Evolutionary conservation across 768 basidiomycete species (phyloP).

Genomic region (Tricholoma hemisulphureum): DNA sequence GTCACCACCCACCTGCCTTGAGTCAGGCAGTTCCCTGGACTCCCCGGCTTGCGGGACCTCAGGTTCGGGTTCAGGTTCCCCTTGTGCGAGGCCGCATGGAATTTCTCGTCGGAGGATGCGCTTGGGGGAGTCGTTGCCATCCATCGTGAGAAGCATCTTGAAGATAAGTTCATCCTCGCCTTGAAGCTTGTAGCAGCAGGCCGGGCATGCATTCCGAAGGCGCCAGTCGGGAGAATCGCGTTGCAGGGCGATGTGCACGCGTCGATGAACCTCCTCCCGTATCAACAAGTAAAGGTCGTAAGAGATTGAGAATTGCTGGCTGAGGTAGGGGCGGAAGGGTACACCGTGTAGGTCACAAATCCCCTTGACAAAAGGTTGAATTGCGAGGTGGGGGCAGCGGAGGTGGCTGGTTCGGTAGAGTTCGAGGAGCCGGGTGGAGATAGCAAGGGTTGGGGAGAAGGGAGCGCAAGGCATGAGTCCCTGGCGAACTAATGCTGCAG

Average conservation of each 20-base stretch:
- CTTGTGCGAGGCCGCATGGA: background rate
- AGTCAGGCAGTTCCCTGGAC: slow-evolving; percentile 17
- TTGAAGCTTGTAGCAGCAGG: too few species aligned
- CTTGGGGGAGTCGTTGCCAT: too few species aligned
- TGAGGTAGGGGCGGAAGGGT: slow-evolving; percentile 15
- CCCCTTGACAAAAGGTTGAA: too few species aligned
- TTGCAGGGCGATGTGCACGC: too few species aligned
- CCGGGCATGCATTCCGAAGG: too few species aligned
- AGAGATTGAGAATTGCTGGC: slow-evolving; percentile 22
- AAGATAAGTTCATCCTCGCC: too few species aligned
- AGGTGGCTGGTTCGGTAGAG: slow-evolving; percentile 19
- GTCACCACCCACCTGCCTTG: slow-evolving; percentile 8
- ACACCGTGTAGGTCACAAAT: slow-evolving; percentile 25
- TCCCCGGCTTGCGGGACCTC: background rate
- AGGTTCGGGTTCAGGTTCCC: background rate
- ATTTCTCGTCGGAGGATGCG: slow-evolving; percentile 5
- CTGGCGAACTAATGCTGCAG: slow-evolving; percentile 17
- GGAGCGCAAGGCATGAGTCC: too few species aligned
- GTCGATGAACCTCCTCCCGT: background rate
- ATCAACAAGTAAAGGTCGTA: slow-evolving; percentile 26
- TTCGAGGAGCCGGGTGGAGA: slow-evolving; percentile 17
- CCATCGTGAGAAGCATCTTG: too few species aligned
- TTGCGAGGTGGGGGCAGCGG: too few species aligned
- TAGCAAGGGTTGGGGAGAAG: slow-evolving; percentile 21
- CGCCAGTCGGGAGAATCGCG: too few species aligned